phyloP scores from a whole-genome alignment of 495 filamentous ascomycete genomes.

The Neurospora sublineolata region DNA sequence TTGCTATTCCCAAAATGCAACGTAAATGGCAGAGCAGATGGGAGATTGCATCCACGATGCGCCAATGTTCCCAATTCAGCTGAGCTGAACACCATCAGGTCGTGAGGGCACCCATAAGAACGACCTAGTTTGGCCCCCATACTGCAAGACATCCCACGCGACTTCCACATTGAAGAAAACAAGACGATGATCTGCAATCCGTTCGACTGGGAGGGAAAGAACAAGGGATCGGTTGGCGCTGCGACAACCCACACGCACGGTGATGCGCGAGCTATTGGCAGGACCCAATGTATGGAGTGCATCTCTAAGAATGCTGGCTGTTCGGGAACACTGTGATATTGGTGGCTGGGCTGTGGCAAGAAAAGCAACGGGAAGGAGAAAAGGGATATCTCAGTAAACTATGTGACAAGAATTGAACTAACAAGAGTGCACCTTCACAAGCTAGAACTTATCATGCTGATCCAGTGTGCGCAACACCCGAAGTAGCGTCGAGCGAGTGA shows the following conservation, averaged over 20 bases:
- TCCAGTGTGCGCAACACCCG: neutral
- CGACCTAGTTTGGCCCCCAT: neutral
- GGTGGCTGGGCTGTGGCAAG: neutral
- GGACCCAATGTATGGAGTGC: neutral
- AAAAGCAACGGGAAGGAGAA: neutral
- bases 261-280: neutral
- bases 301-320: neutral
- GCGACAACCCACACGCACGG: neutral
- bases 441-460: neutral
- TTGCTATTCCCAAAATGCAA: neutral
- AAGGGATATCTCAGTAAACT: neutral
- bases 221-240: neutral
- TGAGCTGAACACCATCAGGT: neutral
- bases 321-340: neutral
- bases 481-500: neutral
- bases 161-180: neutral
- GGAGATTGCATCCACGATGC: neutral
- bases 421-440: neutral
- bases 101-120: neutral
- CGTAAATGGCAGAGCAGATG: neutral
- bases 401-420: neutral
- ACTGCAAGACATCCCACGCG: neutral
- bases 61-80: neutral
- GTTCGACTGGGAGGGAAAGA: neutral
- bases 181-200: neutral